phyloP scores from a whole-genome alignment of 805 yeast species.

The Novakomyces olei region DNA sequence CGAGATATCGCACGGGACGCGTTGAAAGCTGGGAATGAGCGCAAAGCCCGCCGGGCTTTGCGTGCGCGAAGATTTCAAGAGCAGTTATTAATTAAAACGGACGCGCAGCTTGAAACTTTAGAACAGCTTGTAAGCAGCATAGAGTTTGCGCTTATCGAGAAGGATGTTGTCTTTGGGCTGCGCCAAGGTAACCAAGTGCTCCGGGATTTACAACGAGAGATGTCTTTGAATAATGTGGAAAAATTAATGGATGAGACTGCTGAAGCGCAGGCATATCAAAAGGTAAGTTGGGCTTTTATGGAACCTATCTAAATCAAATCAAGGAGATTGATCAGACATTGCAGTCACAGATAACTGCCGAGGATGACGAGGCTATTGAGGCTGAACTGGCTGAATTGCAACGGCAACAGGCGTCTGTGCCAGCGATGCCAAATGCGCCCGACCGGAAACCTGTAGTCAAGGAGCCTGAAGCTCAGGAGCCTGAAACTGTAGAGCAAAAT shows the following conservation, averaged over 20 bases:
- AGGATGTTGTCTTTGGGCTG: conserved; percentile 61
- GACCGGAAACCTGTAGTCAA: too few relatives aligned
- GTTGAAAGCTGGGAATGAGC: conserved; percentile 29
- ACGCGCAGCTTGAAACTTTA: conserved; percentile 53
- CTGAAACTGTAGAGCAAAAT: too few relatives aligned
- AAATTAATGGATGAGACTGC: conserved; percentile 61
- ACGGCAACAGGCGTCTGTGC: too few relatives aligned
- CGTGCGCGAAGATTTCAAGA: conserved; percentile 67
- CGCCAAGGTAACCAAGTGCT: conserved; percentile 61
- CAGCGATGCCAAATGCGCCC: too few relatives aligned
- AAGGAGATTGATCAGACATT: conserved; percentile 19
- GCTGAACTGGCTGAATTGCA: conserved; percentile 15
- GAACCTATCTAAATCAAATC: not conserved
- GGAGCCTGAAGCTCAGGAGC: too few relatives aligned
- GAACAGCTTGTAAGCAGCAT: conserved; percentile 61
- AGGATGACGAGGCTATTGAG: conserved; percentile 17
- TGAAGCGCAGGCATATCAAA: conserved; percentile 60
- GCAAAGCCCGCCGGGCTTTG: conserved; percentile 45
- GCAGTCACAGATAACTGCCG: conserved; percentile 16
- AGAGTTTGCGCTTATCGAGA: conserved; percentile 75
- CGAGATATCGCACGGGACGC: conserved; percentile 35
- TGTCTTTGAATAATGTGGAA: conserved; percentile 61
- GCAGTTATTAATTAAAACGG: conserved; percentile 43
- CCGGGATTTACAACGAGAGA: conserved; percentile 52
- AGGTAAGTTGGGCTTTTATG: conserved; percentile 17